Conservation (phyloP, 768 basidiomycete species). For the Mycena rebaudengoi region DNA sequence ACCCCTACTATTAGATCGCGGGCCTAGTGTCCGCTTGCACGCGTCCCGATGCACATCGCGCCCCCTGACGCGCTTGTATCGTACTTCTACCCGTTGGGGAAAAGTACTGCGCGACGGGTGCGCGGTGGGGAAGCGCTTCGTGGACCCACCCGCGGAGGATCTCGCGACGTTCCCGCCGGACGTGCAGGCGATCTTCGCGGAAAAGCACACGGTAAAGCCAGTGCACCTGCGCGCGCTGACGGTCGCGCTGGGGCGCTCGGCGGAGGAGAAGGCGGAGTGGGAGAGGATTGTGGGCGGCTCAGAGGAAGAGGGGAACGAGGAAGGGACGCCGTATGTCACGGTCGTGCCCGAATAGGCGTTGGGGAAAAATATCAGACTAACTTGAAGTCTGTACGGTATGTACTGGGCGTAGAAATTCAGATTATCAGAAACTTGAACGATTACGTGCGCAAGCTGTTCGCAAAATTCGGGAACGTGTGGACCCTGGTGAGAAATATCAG, state of each 20-base stretch:
- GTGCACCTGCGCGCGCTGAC: slow-evolving; percentile 28
- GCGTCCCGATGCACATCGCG: slow-evolving; percentile 15
- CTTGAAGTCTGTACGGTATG: no score
- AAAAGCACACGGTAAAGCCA: slow-evolving; percentile 12
- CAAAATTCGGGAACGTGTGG: background rate
- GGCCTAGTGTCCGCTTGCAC: slow-evolving; percentile 15
- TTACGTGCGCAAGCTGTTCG: background rate
- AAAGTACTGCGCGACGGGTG: slow-evolving; percentile 22
- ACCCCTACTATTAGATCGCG: slow-evolving; percentile 1
- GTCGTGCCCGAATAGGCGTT: slow-evolving; percentile 19
- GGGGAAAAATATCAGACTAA: background rate
- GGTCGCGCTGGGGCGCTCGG: slow-evolving; percentile 19
- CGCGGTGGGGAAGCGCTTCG: slow-evolving; percentile 16
- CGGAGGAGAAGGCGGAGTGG: slow-evolving; percentile 24
- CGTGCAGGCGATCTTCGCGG: slow-evolving; percentile 21
- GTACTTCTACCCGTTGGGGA: slow-evolving; percentile 25
- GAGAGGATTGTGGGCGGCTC: slow-evolving; percentile 1
- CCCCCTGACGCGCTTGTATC: slow-evolving; percentile 16
- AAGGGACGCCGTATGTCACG: slow-evolving; percentile 22
- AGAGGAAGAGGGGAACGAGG: slow-evolving; percentile 14
- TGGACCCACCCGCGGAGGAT: slow-evolving; percentile 22
- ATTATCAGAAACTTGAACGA: background rate
- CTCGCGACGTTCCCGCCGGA: slow-evolving; percentile 14
- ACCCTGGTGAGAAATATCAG: background rate
- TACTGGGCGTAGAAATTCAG: no score